Conservation (phyloP, 2,329 filamentous ascomycete genomes). For the Periconia digitata region DNA sequence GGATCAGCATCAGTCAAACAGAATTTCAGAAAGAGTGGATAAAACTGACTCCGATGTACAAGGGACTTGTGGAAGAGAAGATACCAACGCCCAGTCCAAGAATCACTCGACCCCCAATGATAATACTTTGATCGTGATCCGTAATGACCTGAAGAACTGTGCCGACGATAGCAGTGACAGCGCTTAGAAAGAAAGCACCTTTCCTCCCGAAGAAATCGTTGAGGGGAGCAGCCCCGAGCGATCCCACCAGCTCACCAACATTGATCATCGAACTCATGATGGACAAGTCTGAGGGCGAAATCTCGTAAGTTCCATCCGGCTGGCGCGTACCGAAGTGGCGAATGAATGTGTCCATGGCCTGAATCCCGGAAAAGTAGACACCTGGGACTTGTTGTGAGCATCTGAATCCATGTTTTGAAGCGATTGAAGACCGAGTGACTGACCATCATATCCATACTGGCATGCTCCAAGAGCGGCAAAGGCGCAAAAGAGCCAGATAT, state of each 20-base stretch:
- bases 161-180: slow-evolving; percentile 56
- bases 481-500: slow-evolving; percentile 37
- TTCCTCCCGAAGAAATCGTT: slow-evolving; percentile 57
- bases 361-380: slow-evolving; percentile 42
- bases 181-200: slow-evolving; percentile 58
- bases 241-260: slow-evolving; percentile 43
- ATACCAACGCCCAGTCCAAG: slow-evolving; percentile 44
- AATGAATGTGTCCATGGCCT: slow-evolving; percentile 38
- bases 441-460: slow-evolving; percentile 39
- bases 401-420: too few species aligned
- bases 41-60: slow-evolving; percentile 41
- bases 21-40: background rate
- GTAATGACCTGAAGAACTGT: slow-evolving; percentile 57
- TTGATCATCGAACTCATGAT: slow-evolving; percentile 46
- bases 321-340: slow-evolving; percentile 35
- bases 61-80: slow-evolving; percentile 41
- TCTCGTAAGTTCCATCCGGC: slow-evolving; percentile 30
- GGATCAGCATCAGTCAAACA: background rate
- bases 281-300: slow-evolving; percentile 24
- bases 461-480: slow-evolving; percentile 44
- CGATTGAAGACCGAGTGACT: too few species aligned
- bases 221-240: slow-evolving; percentile 40
- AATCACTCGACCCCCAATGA: slow-evolving; percentile 50
- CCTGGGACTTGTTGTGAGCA: too few species aligned
- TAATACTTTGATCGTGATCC: slow-evolving; percentile 44